A percentile compares a stretch with the other conserved stretches of the same genome.
Conservation (phyloP, 805 yeast species). For the Zygosaccharomyces gambellarensis region DNA sequence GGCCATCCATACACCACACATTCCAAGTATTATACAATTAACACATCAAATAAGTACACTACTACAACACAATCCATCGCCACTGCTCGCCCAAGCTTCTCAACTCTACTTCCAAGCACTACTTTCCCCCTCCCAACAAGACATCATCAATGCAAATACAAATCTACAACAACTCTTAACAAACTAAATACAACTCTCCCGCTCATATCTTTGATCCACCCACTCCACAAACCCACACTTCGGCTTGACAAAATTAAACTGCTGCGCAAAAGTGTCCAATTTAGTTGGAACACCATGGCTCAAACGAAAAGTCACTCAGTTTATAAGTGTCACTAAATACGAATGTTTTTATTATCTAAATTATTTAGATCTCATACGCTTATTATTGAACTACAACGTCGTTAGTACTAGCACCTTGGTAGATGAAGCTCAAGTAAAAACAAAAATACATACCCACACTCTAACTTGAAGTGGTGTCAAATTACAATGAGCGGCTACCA, state of each 20-base stretch:
- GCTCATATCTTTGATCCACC: constrained; percentile 21
- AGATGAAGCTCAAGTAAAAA: not conserved
- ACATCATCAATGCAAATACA: constrained; percentile 18
- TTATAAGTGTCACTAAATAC: constrained; percentile 1
- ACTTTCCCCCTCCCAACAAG: constrained; percentile 18
- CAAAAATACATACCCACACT: constrained; percentile 22
- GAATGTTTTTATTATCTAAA: not conserved
- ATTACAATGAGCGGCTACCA: constrained; percentile 22
- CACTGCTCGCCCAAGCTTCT: constrained; percentile 17
- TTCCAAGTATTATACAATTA: constrained; percentile 13
- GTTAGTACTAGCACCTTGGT: not conserved
- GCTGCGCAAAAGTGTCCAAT: constrained; percentile 22
- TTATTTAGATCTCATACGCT: constrained; percentile 11
- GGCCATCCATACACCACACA: no score
- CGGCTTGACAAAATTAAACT: constrained; percentile 28
- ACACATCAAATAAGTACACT: constrained; percentile 21
- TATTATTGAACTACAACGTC: constrained; percentile 10
- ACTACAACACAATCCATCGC: constrained; percentile 17
- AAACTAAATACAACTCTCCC: constrained; percentile 14
- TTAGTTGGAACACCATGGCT: no score
- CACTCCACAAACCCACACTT: constrained; percentile 15
- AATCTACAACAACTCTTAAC: constrained; percentile 15
- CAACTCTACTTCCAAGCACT: constrained; percentile 17
- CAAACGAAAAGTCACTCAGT: no score
- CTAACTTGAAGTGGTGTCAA: constrained; percentile 24